Percentiles rank a stretch among this genome's conserved stretches.
phyloP scores from a whole-genome alignment of 306 rosid genomes.

The Pterocarpus santalinus region DNA sequence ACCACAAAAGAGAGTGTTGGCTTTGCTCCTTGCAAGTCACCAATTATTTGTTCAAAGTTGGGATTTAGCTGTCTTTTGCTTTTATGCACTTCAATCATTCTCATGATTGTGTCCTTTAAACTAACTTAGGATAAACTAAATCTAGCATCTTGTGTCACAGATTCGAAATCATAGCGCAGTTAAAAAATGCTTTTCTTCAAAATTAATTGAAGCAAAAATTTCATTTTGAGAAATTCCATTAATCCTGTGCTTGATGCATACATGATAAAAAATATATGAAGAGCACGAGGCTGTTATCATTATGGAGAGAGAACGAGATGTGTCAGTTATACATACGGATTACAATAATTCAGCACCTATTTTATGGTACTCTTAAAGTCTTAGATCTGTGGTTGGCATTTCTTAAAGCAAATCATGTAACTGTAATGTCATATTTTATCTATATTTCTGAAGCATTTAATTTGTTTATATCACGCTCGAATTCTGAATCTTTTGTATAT shows the following conservation, averaged over 20 bases:
- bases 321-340: background rate
- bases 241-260: too few relatives aligned
- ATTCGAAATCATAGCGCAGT: background rate
- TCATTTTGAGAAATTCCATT: background rate
- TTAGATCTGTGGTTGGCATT: background rate
- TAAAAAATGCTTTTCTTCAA: too few relatives aligned
- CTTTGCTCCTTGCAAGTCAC: background rate
- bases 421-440: too few relatives aligned
- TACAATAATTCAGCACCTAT: background rate
- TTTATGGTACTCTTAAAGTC: background rate
- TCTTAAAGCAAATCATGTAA: background rate
- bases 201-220: background rate
- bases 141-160: constrained; percentile 9
- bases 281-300: background rate
- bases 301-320: background rate
- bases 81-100: constrained; percentile 35
- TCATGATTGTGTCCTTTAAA: constrained; percentile 34
- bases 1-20: constrained; percentile 18
- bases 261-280: too few relatives aligned
- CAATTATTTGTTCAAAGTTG: constrained; percentile 36
- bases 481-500: too few relatives aligned
- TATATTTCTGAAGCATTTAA: too few relatives aligned
- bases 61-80: constrained; percentile 39
- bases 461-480: too few relatives aligned
- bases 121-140: constrained; percentile 22